phyloP scores from a whole-genome alignment of 495 filamentous ascomycete genomes.

The Oidiodendron maius region DNA sequence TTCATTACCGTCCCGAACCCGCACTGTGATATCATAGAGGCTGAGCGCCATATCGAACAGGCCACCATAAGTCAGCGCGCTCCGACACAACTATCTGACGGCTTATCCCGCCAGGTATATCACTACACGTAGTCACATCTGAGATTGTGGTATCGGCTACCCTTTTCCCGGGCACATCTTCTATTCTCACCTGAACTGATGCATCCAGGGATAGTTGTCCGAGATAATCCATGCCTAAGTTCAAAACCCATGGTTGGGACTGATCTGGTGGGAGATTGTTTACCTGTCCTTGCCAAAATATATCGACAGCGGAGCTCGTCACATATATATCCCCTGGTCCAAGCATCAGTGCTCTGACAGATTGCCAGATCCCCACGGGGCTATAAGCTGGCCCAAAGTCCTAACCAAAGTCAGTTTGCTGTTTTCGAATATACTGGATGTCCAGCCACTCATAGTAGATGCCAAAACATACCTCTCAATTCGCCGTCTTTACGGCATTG shows the following conservation, averaged over 20 bases:
- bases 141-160: too few species aligned
- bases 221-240: neutral
- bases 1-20: neutral
- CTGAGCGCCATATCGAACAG: neutral
- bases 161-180: too few species aligned
- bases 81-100: neutral
- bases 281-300: neutral
- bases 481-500: slow-evolving; percentile 50
- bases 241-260: neutral
- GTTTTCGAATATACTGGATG: neutral
- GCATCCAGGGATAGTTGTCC: neutral
- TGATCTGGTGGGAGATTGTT: neutral
- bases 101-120: neutral
- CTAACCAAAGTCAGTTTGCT: neutral
- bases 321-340: neutral
- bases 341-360: neutral
- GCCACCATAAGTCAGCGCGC: neutral
- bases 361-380: slow-evolving; percentile 1
- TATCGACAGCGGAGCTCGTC: neutral
- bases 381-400: neutral
- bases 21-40: neutral
- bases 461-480: slow-evolving; percentile 39
- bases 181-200: neutral
- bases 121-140: neutral
- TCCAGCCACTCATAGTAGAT: slow-evolving; percentile 39